Conservation (phyloP, 768 basidiomycete species). For the Candolleomyces efflorescens region DNA sequence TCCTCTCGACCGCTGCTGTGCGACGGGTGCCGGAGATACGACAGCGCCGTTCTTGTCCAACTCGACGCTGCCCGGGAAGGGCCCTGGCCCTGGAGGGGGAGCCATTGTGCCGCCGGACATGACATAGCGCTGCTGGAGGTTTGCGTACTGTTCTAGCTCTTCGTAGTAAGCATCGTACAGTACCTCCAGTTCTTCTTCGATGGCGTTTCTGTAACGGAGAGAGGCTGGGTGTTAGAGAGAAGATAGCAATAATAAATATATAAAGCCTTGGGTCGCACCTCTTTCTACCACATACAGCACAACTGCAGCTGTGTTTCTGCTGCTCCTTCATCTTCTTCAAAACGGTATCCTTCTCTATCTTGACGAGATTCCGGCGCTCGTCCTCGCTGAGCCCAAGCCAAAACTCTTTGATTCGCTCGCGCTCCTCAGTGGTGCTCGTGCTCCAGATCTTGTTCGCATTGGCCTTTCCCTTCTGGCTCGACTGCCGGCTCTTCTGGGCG, state of each 20-base stretch:
- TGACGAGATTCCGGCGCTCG: slow-evolving; percentile 88
- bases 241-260: slow-evolving; percentile 17
- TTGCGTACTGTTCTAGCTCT: slow-evolving; percentile 99
- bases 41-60: slow-evolving; percentile 82
- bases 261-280: slow-evolving; percentile 54
- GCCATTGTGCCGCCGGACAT: slow-evolving; percentile 85
- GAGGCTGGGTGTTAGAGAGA: slow-evolving; percentile 4
- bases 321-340: slow-evolving; percentile 99
- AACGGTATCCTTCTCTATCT: slow-evolving; percentile 97
- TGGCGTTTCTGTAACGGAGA: slow-evolving; percentile 72
- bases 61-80: slow-evolving; percentile 97
- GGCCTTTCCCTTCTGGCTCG: slow-evolving; percentile 35
- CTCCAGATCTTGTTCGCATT: slow-evolving; percentile 90
- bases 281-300: slow-evolving; percentile 96
- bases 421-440: slow-evolving; percentile 86
- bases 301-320: slow-evolving; percentile 93
- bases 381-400: slow-evolving; percentile 93
- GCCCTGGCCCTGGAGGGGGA: slow-evolving; percentile 93
- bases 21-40: slow-evolving; percentile 22
- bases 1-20: slow-evolving; percentile 16
- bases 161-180: slow-evolving; percentile 99
- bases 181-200: slow-evolving; percentile 99
- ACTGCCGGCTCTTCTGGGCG: slow-evolving; percentile 20
- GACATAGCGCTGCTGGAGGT: slow-evolving; percentile 94
- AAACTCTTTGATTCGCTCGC: slow-evolving; percentile 97